Conservation (phyloP, 2,329 filamentous ascomycete genomes). For the Alternaria ventricosa region DNA sequence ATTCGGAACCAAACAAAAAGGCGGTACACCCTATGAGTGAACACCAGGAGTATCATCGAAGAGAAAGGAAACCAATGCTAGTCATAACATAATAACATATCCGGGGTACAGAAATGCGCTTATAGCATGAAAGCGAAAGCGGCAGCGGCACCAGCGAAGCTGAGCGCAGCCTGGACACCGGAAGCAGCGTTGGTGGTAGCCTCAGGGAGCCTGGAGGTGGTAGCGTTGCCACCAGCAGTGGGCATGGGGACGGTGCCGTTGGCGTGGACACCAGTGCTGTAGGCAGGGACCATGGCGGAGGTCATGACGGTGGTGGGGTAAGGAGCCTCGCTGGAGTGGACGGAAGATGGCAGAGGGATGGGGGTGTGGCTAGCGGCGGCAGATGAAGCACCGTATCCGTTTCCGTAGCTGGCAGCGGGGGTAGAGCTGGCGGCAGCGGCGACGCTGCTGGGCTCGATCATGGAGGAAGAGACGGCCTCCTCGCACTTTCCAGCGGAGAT, state of each 20-base stretch:
- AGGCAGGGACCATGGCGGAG: constrained; percentile 29
- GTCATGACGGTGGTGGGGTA: constrained; percentile 20
- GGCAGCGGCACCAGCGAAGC: constrained; percentile 51
- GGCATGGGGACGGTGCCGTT: constrained; percentile 38
- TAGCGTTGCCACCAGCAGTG: constrained; percentile 41
- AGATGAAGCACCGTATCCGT: not conserved
- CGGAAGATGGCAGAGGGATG: constrained; percentile 7
- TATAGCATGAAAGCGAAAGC: constrained; percentile 51
- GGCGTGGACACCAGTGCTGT: not conserved
- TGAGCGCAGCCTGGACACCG: constrained; percentile 42
- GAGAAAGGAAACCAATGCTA: constrained; percentile 1
- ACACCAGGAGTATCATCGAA: constrained; percentile 1
- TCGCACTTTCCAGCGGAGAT: constrained; percentile 55
- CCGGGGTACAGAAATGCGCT: constrained; percentile 13
- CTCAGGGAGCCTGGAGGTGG: constrained; percentile 31
- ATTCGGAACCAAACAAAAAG: not conserved
- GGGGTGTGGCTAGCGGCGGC: constrained; percentile 21
- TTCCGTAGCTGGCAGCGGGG: constrained; percentile 20
- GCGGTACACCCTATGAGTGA: not conserved
- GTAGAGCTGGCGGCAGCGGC: constrained; percentile 1
- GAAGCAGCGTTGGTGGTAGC: constrained; percentile 43
- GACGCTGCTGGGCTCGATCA: constrained; percentile 9
- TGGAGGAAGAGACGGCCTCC: constrained; percentile 25
- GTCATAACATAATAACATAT: constrained; percentile 24
- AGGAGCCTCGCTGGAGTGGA: constrained; percentile 15